Base-by-base conservation (phyloP, 192 early-diverging fungal genomes). In the Entomortierella beljakovae region DNA sequence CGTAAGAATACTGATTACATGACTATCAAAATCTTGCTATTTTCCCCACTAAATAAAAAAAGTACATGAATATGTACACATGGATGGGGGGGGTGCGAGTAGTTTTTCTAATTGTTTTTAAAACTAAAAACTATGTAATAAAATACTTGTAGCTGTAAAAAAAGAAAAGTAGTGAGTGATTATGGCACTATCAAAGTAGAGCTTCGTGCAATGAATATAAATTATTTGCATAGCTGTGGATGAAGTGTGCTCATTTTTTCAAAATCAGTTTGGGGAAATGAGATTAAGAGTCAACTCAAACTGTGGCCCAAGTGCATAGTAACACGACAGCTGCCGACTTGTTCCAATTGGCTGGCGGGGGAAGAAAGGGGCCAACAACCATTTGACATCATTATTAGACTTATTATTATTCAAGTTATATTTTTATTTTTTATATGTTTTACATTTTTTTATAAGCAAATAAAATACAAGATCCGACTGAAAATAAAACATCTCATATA, bases 301-400 rank as follows among this genome's bases (percentile, higher is more conserved):
- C 40, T 40, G 25, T 60, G 46, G 29, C 20, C 57, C 57, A 59
- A 42, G 29, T 48, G 60, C 46, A 25, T 25, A 50, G 60, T 62
- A 62, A 50, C 63, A 65, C 63, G 63, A 65, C 51, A 65, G 49
- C 31, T 31, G 10, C 37, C 51, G 38, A 16, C 28, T 51, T 1
- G 26, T 1, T 40, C 63, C 51, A 23, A 65, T 65, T 65, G 63
- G 63, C 63, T 49, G 63, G 51, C 52, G 38, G 63, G n/a, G 62
- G 46, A 62, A 64, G 2, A 46, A 46, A 46, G 43, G 43, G 43
- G 20, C 43, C 43, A 46, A 20, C 43, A 46, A 46, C 43, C 43
- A 46, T 46, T 46, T 46, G 43, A 46, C 43, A 46, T 46, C 43
- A 46, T 46, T 46, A n/a, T n/a, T n/a, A n/a, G n/a, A n/a, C n/a